Evolutionary conservation across 2,329 filamentous ascomycete genomes (phyloP).

Genomic region (Paecilomyces fulvus): DNA sequence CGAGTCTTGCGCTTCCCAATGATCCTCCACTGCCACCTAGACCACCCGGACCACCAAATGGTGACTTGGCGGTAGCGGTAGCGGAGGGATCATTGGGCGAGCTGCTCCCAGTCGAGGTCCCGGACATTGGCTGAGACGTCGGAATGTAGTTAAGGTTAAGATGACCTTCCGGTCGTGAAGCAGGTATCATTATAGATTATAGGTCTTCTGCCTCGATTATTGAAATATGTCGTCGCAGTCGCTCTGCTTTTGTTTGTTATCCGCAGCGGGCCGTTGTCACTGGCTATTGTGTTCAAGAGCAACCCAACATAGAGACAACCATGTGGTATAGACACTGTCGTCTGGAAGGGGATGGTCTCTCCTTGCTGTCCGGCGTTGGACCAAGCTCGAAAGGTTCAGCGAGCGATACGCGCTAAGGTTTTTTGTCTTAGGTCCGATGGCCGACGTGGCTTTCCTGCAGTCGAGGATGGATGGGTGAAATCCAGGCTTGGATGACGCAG

Average conservation of each 20-base stretch:
- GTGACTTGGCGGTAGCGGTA: conserved; percentile 57
- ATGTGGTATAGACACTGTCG: conserved; percentile 11
- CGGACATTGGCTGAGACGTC: conserved; percentile 61
- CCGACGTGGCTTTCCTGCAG: conserved; percentile 1
- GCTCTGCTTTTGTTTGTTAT: neutral
- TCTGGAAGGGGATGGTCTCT: neutral
- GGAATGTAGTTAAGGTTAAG: conserved; percentile 75
- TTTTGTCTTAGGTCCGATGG: neutral
- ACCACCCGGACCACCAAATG: conserved; percentile 60
- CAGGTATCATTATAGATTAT: conserved; percentile 89
- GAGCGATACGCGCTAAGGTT: neutral
- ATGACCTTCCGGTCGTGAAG: conserved; percentile 69
- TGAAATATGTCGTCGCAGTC: neutral
- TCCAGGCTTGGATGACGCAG: conserved; percentile 3
- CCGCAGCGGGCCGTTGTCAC: neutral
- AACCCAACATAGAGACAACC: conserved; percentile 13
- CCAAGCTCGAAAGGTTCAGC: neutral
- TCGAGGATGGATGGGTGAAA: neutral
- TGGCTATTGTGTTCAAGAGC: conserved; percentile 12
- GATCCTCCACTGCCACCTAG: conserved; percentile 45
- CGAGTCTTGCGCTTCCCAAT: conserved; percentile 58
- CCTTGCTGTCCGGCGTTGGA: neutral
- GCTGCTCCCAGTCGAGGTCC: conserved; percentile 69
- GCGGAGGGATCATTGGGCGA: conserved; percentile 69
- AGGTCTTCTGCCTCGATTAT: conserved; percentile 3